phyloP scores from a whole-genome alignment of 176 grass and related monocot species.

The Dactylis glomerata region DNA sequence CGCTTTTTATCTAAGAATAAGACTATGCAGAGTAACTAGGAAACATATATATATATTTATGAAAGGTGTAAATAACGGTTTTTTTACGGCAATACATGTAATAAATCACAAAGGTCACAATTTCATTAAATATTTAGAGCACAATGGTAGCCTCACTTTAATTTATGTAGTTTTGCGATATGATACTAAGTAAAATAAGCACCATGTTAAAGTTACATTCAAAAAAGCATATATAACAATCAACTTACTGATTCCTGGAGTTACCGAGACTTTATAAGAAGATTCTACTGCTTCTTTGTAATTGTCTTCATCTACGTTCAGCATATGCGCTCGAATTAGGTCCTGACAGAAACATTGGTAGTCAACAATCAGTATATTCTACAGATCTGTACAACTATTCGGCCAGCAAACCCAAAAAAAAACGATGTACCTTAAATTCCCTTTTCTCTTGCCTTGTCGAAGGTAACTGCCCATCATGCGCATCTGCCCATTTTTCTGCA shows the following conservation, averaged over 20 bases:
- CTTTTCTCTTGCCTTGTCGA: constrained; percentile 94
- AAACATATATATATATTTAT: too few relatives aligned
- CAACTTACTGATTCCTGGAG: constrained; percentile 89
- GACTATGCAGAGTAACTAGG: not conserved
- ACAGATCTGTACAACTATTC: not conserved
- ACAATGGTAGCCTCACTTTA: not conserved
- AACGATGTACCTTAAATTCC: not conserved
- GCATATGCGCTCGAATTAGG: constrained; percentile 82
- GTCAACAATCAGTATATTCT: constrained; percentile 21
- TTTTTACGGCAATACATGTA: too few relatives aligned
- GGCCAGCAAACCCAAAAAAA: not conserved
- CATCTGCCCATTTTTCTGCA: constrained; percentile 79
- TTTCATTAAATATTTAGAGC: constrained; percentile 22
- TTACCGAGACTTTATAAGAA: constrained; percentile 78
- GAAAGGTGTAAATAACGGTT: too few relatives aligned
- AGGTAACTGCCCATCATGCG: constrained; percentile 67
- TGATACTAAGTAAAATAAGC: not conserved
- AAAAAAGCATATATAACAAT: not conserved
- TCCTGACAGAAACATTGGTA: constrained; percentile 53
- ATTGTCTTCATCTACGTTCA: constrained; percentile 94
- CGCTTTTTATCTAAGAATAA: too few relatives aligned
- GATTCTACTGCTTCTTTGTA: constrained; percentile 96
- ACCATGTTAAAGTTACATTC: not conserved
- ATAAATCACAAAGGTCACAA: not conserved
- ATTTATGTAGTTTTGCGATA: not conserved